Conservation (phyloP, 305 asterid genomes). For the Plantago coronopus region DNA sequence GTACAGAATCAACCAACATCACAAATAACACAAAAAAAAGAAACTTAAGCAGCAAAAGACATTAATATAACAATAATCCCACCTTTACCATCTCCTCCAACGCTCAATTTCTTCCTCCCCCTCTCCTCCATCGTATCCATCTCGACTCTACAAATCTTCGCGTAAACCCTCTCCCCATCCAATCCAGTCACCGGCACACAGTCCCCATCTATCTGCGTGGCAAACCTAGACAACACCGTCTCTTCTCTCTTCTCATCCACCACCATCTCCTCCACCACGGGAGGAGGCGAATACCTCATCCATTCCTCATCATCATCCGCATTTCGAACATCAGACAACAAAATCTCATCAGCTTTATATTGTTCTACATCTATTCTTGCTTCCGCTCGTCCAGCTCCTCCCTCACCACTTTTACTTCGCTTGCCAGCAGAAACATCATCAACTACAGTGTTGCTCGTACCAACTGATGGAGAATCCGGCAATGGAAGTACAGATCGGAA, state of each 20-base stretch:
- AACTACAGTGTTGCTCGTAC: conserved; percentile 11
- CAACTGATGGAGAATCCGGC: conserved; percentile 18
- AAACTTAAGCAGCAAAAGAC: neutral
- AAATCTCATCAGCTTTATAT: conserved; percentile 7
- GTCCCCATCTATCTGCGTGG: conserved; percentile 77
- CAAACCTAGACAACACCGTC: conserved; percentile 62
- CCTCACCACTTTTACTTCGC: conserved; percentile 35
- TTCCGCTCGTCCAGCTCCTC: neutral
- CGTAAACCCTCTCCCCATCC: conserved; percentile 94
- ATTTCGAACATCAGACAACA: conserved; percentile 15
- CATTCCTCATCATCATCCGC: conserved; percentile 52
- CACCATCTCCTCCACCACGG: conserved; percentile 36
- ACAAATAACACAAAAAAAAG: no score
- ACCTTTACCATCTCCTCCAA: conserved; percentile 46
- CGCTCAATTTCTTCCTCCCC: conserved; percentile 39
- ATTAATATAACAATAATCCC: conserved; percentile 17
- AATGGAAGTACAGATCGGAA: conserved; percentile 29
- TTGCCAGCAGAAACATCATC: conserved; percentile 30
- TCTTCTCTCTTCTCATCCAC: conserved; percentile 45
- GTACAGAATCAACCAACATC: no score
- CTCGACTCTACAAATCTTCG: conserved; percentile 52
- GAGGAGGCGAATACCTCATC: conserved; percentile 53
- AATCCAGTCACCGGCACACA: conserved; percentile 80
- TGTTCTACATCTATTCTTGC: neutral
- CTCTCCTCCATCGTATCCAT: conserved; percentile 36